Evolutionary conservation across 139 green algal genomes (phyloP).

Genomic region (Chara braunii): DNA sequence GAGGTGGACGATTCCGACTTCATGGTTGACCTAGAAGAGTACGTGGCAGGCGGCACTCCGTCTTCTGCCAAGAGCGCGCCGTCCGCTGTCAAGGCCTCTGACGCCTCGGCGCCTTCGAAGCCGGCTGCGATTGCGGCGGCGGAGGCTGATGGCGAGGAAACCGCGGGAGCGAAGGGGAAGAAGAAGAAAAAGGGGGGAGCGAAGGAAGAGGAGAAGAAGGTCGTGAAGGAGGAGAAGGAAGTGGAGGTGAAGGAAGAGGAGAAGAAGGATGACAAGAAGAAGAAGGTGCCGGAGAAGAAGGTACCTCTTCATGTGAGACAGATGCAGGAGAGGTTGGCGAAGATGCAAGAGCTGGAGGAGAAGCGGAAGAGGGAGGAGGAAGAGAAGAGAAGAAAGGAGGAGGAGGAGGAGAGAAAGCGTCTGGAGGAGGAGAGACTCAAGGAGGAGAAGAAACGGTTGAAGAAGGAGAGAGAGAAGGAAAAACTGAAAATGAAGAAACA

Average conservation of each 20-base stretch:
- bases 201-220: slow-evolving; percentile 48
- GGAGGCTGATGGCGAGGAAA: background rate
- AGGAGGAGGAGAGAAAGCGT: slow-evolving; percentile 46
- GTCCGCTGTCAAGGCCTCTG: background rate
- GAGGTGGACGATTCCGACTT: slow-evolving; percentile 39
- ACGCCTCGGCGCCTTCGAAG: background rate
- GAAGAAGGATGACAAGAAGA: background rate
- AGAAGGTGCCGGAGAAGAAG: slow-evolving; percentile 28
- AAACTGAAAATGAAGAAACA: slow-evolving; percentile 53
- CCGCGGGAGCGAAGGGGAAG: slow-evolving; percentile 18
- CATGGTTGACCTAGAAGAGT: slow-evolving; percentile 30
- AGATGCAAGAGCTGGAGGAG: slow-evolving; percentile 49
- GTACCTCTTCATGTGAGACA: slow-evolving; percentile 29
- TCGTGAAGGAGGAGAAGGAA: slow-evolving; percentile 41
- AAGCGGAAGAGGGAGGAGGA: slow-evolving; percentile 60
- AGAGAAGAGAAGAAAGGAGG: slow-evolving; percentile 21
- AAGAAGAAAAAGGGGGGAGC: slow-evolving; percentile 61
- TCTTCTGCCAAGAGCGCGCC: too few species aligned
- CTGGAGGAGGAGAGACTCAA: slow-evolving; percentile 36
- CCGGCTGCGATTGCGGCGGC: background rate
- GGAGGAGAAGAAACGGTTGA: slow-evolving; percentile 48
- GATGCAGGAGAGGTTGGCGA: slow-evolving; percentile 45
- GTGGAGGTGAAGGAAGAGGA: slow-evolving; percentile 45
- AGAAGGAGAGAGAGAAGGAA: slow-evolving; percentile 63
- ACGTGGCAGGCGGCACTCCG: background rate